A percentile compares a stretch with the other conserved stretches of the same genome.
phyloP scores from a whole-genome alignment of 352 stramenopile genomes.

The Globisporangium polare region DNA sequence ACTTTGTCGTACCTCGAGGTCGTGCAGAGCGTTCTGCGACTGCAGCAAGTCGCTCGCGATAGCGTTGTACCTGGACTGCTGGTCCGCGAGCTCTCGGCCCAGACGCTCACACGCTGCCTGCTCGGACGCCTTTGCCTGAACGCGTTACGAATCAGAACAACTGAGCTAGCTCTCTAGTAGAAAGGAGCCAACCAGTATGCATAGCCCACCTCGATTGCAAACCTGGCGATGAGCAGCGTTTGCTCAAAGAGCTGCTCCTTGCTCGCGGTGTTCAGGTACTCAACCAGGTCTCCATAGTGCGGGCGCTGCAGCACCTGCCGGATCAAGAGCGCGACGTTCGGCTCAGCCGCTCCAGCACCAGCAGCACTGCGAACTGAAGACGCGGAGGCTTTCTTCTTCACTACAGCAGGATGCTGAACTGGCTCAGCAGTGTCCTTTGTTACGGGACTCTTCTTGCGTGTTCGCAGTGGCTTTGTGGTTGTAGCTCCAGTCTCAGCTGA shows the following conservation, averaged over 20 bases:
- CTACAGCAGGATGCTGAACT: not conserved
- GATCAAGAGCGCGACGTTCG: conserved; percentile 36
- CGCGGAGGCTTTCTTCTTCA: not conserved
- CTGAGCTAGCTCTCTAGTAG: not conserved
- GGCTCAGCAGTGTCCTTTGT: not conserved
- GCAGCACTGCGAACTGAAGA: not conserved
- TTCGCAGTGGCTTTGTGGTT: not conserved
- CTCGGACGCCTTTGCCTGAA: conserved; percentile 24
- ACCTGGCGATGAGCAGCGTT: conserved; percentile 34
- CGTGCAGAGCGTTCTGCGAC: conserved; percentile 11
- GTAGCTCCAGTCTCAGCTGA: not conserved
- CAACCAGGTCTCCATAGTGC: conserved; percentile 31
- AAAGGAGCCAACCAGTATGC: not conserved
- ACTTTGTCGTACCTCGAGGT: conserved; percentile 29
- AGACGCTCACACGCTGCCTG: conserved; percentile 19
- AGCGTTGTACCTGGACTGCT: conserved; percentile 24
- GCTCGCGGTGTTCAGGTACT: conserved; percentile 29
- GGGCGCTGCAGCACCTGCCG: conserved; percentile 48
- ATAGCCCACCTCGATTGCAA: conserved; percentile 36
- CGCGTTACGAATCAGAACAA: not conserved
- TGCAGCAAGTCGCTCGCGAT: conserved; percentile 23
- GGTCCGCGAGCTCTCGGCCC: conserved; percentile 16
- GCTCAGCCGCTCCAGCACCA: conserved; percentile 3
- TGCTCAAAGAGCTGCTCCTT: conserved; percentile 52
- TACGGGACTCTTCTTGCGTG: conserved; percentile 13